These are phyloP conservation scores for Vickermania ingenoplastis DNA, from an alignment of 208 protist species.

Conservation along the genomic window DNA sequence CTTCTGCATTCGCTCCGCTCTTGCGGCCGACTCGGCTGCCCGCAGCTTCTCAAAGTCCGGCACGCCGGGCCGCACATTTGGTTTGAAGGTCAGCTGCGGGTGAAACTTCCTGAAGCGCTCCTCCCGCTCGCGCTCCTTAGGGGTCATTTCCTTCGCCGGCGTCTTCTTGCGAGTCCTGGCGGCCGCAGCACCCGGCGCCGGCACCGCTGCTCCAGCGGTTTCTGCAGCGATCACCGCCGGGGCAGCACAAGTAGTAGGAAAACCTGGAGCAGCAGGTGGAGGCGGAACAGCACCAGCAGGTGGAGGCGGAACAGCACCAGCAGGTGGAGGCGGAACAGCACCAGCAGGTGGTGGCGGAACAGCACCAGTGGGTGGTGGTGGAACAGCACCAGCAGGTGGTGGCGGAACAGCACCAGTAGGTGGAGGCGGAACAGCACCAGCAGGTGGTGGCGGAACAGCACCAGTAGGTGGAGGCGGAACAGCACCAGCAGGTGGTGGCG, in stretches of 20 bases:
- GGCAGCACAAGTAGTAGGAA: no score
- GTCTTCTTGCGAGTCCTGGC: background rate
- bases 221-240: background rate
- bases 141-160: background rate
- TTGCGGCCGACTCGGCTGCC: constrained; percentile 33
- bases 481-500: background rate
- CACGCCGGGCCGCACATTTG: constrained; percentile 58
- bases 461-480: background rate
- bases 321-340: background rate
- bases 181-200: background rate
- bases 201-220: background rate
- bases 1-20: constrained; percentile 37
- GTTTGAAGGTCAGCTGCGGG: constrained; percentile 69
- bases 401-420: background rate
- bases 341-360: constrained; percentile 2
- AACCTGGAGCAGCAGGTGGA: background rate
- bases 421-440: background rate
- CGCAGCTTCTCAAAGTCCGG: constrained; percentile 70
- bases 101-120: constrained; percentile 14
- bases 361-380: background rate
- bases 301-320: background rate
- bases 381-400: constrained; percentile 1
- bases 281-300: background rate
- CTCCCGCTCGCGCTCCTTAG: constrained; percentile 3
- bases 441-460: constrained; percentile 2